These are phyloP conservation scores for Microdochium bolleyi DNA, from an alignment of 2,329 filamentous ascomycete genomes.

Conservation along the genomic window DNA sequence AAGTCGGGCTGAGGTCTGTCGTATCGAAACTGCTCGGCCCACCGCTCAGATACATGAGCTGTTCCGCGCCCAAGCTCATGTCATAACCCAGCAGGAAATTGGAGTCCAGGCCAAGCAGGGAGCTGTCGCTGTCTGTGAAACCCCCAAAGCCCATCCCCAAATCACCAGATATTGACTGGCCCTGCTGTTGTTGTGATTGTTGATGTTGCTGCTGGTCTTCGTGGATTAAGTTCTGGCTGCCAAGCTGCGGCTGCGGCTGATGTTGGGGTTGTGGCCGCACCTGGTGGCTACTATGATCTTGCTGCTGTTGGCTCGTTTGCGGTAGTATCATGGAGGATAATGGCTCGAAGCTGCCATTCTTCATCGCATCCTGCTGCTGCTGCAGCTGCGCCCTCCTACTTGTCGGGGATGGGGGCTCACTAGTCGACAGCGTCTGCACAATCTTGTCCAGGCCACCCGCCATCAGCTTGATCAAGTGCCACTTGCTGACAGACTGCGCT, in stretches of 20 bases:
- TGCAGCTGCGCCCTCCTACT: not conserved
- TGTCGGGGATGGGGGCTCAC: not conserved
- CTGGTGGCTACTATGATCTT: not conserved
- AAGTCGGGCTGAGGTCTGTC: conserved; percentile 7
- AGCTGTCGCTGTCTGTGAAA: conserved; percentile 2
- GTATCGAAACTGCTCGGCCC: conserved; percentile 7
- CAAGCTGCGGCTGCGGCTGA: not conserved
- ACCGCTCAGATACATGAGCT: conserved; percentile 6
- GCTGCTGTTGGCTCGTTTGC: not conserved
- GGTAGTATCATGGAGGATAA: not conserved
- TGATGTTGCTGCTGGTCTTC: not conserved
- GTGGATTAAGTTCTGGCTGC: not conserved
- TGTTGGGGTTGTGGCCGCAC: not conserved
- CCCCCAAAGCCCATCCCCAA: conserved; percentile 1
- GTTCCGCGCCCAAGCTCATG: conserved; percentile 5
- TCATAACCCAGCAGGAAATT: conserved; percentile 7
- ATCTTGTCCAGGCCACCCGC: conserved; percentile 35
- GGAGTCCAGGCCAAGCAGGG: conserved; percentile 2
- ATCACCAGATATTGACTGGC: not conserved
- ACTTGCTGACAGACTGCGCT: conserved; percentile 29
- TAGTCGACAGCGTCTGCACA: conserved; percentile 6
- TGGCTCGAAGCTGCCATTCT: not conserved
- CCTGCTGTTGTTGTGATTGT: no score
- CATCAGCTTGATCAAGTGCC: conserved; percentile 37
- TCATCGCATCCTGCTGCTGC: not conserved